These are phyloP conservation scores for Cytospora piceicola DNA, from an alignment of 2,329 filamentous ascomycete genomes.

Conservation along the genomic window DNA sequence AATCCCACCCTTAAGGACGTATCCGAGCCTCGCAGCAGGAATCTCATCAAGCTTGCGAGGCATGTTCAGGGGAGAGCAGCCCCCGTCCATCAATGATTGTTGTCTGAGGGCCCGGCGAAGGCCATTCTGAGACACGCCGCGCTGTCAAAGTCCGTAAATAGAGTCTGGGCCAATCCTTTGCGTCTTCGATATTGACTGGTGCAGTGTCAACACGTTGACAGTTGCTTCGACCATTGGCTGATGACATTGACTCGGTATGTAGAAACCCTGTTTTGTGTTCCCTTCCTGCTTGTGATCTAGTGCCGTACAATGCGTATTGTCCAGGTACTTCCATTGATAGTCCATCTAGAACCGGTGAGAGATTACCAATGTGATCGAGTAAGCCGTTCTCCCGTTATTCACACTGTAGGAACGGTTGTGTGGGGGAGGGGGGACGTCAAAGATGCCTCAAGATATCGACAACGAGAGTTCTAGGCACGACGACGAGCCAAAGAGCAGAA, in stretches of 20 bases:
- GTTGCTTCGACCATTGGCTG: conserved; percentile 14
- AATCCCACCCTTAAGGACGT: not conserved
- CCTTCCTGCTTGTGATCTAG: conserved; percentile 7
- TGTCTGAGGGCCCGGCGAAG: not conserved
- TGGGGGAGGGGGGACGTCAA: not conserved
- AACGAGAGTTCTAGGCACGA: not conserved
- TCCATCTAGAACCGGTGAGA: conserved; percentile 1
- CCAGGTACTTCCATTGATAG: conserved; percentile 10
- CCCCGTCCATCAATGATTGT: not conserved
- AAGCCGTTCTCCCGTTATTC: conserved; percentile 7
- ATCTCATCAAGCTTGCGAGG: conserved; percentile 1
- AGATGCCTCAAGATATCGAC: not conserved
- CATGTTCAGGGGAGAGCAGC: not conserved
- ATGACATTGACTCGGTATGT: conserved; percentile 10
- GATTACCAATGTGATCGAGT: conserved; percentile 12
- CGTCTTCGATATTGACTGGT: conserved; percentile 6
- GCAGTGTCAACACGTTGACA: conserved; percentile 14
- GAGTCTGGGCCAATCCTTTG: conserved; percentile 12
- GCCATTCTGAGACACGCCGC: conserved; percentile 12
- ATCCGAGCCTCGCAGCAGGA: not conserved
- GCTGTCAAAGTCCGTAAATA: conserved; percentile 22
- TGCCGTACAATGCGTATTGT: conserved; percentile 14
- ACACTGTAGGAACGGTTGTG: not conserved
- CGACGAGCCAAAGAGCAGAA: not conserved
- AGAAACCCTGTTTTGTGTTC: conserved; percentile 17